Conservation (phyloP, 2,329 filamentous ascomycete genomes). For the Fusarium vanettenii region DNA sequence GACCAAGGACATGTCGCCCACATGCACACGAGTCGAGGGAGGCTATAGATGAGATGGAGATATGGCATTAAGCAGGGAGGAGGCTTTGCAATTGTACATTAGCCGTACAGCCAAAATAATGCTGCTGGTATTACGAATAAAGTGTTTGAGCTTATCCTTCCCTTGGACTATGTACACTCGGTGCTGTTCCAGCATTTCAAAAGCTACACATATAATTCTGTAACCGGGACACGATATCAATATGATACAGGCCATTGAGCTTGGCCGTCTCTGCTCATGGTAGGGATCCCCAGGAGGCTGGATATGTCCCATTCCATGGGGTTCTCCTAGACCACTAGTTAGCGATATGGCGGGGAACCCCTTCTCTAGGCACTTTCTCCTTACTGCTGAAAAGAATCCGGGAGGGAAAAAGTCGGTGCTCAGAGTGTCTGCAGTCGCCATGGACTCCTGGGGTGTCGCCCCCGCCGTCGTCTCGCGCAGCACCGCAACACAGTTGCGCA, state of each 20-base stretch:
- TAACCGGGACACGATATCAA: not conserved
- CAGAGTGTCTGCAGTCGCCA: slow-evolving; percentile 23
- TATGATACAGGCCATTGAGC: slow-evolving; percentile 27
- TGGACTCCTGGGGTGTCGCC: slow-evolving; percentile 34
- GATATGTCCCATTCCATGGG: slow-evolving; percentile 42
- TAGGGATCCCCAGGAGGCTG: slow-evolving; percentile 37
- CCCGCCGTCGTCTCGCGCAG: slow-evolving; percentile 24
- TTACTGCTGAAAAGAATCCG: slow-evolving; percentile 33
- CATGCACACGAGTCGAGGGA: slow-evolving; percentile 19
- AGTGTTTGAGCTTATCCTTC: too few relatives aligned
- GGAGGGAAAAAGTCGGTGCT: slow-evolving; percentile 29
- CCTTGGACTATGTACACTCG: not conserved
- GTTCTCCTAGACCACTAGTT: slow-evolving; percentile 29
- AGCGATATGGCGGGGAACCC: not conserved
- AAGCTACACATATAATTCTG: not conserved
- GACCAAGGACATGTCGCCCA: slow-evolving; percentile 5
- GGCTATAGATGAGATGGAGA: not conserved
- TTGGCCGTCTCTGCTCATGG: slow-evolving; percentile 10
- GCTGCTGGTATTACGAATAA: slow-evolving; percentile 10
- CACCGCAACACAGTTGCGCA: slow-evolving; percentile 32
- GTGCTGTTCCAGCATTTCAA: not conserved
- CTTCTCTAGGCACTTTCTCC: not conserved
- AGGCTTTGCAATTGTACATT: slow-evolving; percentile 35
- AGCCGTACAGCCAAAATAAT: slow-evolving; percentile 41
- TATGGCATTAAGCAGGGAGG: not conserved